phyloP scores from a whole-genome alignment of 2,329 filamentous ascomycete genomes.

The Penicillium sclerotigenum region DNA sequence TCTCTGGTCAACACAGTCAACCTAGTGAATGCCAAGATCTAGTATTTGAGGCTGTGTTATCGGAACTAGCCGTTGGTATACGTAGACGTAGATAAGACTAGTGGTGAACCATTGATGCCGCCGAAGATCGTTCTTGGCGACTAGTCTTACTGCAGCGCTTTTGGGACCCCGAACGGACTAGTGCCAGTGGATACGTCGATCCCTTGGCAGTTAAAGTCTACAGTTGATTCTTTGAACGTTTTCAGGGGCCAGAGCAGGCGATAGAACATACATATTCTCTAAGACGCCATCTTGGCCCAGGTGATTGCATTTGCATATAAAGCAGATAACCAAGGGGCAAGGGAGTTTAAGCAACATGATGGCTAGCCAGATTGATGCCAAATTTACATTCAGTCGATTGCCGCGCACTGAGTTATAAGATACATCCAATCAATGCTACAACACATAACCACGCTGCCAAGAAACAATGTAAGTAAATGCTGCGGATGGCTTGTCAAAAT shows the following conservation, averaged over 20 bases:
- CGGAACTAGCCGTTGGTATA: background rate
- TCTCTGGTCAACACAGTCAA: background rate
- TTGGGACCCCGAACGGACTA: constrained; percentile 8
- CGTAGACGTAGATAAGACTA: constrained; percentile 11
- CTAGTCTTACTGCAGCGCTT: constrained; percentile 7
- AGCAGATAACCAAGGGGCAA: background rate
- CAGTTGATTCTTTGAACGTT: background rate
- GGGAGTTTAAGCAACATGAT: too few relatives aligned
- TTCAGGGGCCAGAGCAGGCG: constrained; percentile 8
- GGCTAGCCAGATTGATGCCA: background rate
- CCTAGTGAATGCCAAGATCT: background rate
- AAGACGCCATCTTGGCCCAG: background rate
- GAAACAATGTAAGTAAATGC: background rate
- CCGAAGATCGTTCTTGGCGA: constrained; percentile 16
- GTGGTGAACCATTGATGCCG: constrained; percentile 10
- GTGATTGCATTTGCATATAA: background rate
- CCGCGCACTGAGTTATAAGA: background rate
- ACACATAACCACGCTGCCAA: constrained; percentile 4
- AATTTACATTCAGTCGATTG: background rate
- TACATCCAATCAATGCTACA: background rate
- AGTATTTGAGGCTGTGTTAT: constrained; percentile 18
- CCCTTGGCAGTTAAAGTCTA: constrained; percentile 18
- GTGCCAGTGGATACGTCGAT: constrained; percentile 15
- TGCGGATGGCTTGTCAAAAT: background rate
- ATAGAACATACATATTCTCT: background rate